A percentile compares a stretch with the other conserved stretches of the same genome.
Conservation (phyloP, 371 early-diverging fungal genomes). For the Dichotomocladium elegans region DNA sequence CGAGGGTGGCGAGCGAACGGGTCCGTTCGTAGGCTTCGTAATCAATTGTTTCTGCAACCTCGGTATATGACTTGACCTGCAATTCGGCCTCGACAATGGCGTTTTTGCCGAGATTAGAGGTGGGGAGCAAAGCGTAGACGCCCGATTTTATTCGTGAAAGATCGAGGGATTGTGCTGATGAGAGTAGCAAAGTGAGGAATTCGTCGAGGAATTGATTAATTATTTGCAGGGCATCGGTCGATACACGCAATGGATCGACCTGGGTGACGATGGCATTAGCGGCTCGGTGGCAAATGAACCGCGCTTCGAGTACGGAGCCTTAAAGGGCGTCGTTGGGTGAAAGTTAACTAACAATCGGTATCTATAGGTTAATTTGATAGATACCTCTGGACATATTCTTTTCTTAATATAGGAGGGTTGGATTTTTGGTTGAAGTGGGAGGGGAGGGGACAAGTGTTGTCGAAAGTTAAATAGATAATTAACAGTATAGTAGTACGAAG, state of each 20-base stretch:
- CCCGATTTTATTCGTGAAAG: constrained; percentile 46
- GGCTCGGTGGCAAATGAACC: constrained; percentile 59
- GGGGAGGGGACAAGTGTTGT: no score
- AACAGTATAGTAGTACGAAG: neutral
- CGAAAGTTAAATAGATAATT: constrained; percentile 5
- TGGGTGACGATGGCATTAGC: constrained; percentile 65
- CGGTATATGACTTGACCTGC: constrained; percentile 52
- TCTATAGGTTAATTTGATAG: no score
- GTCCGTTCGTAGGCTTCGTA: constrained; percentile 34
- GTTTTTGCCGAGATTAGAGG: constrained; percentile 54
- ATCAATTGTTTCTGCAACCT: constrained; percentile 30
- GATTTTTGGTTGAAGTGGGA: no score
- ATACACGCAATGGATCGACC: constrained; percentile 54
- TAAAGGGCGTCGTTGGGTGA: no score
- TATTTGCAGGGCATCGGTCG: constrained; percentile 55
- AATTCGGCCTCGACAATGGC: constrained; percentile 67
- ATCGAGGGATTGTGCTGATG: constrained; percentile 43
- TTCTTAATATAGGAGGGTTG: no score
- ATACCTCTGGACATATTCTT: no score
- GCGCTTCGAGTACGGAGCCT: constrained; percentile 2
- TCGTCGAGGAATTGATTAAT: constrained; percentile 63
- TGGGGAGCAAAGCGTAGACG: constrained; percentile 42
- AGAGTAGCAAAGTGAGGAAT: constrained; percentile 45
- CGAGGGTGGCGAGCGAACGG: constrained; percentile 17
- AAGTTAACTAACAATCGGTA: no score